Base-by-base conservation (phyloP, 2,329 filamentous ascomycete genomes). In the Trichoderma gracile region DNA sequence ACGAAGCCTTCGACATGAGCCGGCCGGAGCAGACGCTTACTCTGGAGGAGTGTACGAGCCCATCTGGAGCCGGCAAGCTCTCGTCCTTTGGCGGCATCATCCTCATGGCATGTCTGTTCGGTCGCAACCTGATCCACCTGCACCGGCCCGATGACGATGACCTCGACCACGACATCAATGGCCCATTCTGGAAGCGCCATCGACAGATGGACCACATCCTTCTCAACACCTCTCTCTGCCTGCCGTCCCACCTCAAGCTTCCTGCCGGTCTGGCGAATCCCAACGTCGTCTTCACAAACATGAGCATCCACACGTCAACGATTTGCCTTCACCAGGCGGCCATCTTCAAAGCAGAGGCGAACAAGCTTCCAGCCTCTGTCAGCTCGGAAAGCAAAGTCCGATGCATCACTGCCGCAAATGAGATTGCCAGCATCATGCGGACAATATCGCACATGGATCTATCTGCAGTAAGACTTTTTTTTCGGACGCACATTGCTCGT, bases 251-350 rank as follows among this genome's bases (percentile, higher is more conserved):
- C 68, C 82, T 98, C 38, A 92, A 94, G 69, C 80, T 98, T 38
- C 93, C 95, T 0, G 79, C 80, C 17, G 92, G 92, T 0, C 79
- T 97, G 40, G 79, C 82, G 17, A 90, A 93, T 71, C 85, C 93
- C 3, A 98, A 97, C 68, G 87, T 94, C 61, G 87, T 98, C 5
- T 98, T 97, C 74, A 87, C 91, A 64, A 98, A 98, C 72, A 97
- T 99, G 92, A 93, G 91, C 73, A 92, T 99, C 38, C 93, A 98
- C 74, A 97, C 95, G 0, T 96, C 93, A 1, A 93, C 92, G 1
- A 98, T 99, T 61, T 98, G 94, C 75, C 81, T 99, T n/a, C 95
- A 99, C 73, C 95, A 99, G 78, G 95, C 94, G 2, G 95, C 95
- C 27, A 98, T 99, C 21, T 97, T 94, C 83, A 98, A 97, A 75